Conservation (phyloP, 495 filamentous ascomycete species). For the Paragyromitra xinjiangensis region DNA sequence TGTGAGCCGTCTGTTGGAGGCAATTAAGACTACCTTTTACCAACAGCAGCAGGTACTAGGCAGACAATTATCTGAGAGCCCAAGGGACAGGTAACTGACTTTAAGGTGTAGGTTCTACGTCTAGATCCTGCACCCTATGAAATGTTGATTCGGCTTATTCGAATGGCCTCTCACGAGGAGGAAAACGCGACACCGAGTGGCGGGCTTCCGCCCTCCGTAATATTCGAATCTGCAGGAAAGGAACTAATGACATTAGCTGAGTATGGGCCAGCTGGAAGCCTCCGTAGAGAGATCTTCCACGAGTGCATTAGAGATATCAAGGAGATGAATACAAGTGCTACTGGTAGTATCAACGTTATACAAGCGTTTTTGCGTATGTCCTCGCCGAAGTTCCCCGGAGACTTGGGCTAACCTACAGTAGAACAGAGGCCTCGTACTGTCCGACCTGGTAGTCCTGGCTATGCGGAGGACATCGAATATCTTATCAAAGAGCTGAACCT, state of each 20-base stretch:
- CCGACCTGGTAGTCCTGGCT: constrained; percentile 59
- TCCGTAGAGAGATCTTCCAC: constrained; percentile 66
- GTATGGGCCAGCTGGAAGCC: constrained; percentile 63
- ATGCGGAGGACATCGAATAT: constrained; percentile 61
- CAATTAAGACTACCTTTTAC: constrained; percentile 49
- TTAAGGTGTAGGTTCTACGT: constrained; percentile 34
- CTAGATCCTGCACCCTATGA: constrained; percentile 54
- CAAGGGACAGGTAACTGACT: constrained; percentile 1
- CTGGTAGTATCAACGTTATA: constrained; percentile 78
- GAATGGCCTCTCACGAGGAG: constrained; percentile 57
- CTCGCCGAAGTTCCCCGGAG: constrained; percentile 27
- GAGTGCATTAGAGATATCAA: constrained; percentile 69
- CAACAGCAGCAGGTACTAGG: constrained; percentile 36
- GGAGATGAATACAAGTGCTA: constrained; percentile 64
- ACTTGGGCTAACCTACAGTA: constrained; percentile 27
- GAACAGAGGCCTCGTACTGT: constrained; percentile 52
- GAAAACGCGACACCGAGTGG: constrained; percentile 57
- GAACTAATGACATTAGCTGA: constrained; percentile 58
- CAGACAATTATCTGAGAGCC: neutral
- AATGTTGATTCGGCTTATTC: constrained; percentile 55
- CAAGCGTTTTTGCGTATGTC: constrained; percentile 67
- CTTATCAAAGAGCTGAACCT: constrained; percentile 67
- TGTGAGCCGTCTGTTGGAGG: constrained; percentile 48
- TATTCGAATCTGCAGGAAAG: constrained; percentile 62
- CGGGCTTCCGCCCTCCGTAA: constrained; percentile 60